Conservation (phyloP, 2,329 filamentous ascomycete genomes). For the Fusarium pseudocircinatum region DNA sequence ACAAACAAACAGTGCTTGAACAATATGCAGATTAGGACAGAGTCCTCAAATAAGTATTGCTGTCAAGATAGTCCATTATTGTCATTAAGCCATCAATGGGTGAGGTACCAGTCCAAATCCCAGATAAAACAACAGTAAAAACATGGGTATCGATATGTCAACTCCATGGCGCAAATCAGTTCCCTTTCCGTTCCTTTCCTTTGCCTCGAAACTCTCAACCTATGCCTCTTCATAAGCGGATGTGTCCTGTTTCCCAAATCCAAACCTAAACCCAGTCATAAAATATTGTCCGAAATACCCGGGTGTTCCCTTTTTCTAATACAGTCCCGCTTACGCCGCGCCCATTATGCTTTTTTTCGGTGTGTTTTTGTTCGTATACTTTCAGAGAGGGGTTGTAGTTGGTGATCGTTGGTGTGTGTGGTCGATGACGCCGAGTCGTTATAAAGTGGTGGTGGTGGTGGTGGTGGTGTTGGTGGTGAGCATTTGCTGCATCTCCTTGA, state of each 20-base stretch:
- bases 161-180: conserved; percentile 40
- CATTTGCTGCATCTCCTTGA: conserved; percentile 68
- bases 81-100: conserved; percentile 38
- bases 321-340: conserved; percentile 44
- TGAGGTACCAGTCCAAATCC: conserved; percentile 27
- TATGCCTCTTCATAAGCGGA: conserved; percentile 13
- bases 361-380: conserved; percentile 29
- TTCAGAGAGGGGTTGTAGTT: conserved; percentile 1
- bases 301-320: conserved; percentile 34
- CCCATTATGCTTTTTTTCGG: conserved; percentile 42
- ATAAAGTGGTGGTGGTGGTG: conserved; percentile 27
- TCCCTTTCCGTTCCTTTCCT: conserved; percentile 12
- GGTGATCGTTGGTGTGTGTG: conserved; percentile 2
- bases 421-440: conserved; percentile 5
- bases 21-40: conserved; percentile 8
- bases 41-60: conserved; percentile 15
- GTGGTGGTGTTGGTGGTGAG: conserved; percentile 43
- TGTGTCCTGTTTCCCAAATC: conserved; percentile 20
- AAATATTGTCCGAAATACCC: conserved; percentile 14
- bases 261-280: conserved; percentile 5
- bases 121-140: conserved; percentile 37
- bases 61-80: conserved; percentile 37
- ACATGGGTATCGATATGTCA: conserved; percentile 46
- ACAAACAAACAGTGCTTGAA: conserved; percentile 1
- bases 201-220: conserved; percentile 18